These are phyloP conservation scores for Verticillium zaregamsianum DNA, from an alignment of 2,329 filamentous ascomycete genomes.

Conservation along the genomic window DNA sequence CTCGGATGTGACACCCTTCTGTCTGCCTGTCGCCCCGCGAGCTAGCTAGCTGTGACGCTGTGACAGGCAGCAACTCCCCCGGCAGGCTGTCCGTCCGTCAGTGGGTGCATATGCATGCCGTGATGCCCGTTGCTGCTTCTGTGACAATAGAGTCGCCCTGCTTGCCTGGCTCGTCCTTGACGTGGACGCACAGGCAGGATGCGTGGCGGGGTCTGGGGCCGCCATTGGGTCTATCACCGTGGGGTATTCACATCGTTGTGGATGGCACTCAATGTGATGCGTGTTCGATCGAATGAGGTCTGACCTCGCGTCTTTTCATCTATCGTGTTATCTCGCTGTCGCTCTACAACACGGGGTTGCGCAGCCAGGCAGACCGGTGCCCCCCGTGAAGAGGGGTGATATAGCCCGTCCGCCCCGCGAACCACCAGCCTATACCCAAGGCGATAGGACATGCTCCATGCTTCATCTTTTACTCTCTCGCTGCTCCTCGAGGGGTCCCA, in stretches of 20 bases:
- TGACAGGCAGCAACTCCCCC: neutral
- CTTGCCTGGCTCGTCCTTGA: neutral
- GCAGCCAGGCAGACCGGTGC: neutral
- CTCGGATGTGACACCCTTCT: neutral
- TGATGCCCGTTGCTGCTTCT: neutral
- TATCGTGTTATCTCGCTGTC: neutral
- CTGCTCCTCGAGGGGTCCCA: neutral
- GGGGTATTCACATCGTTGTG: neutral
- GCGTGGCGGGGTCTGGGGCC: neutral
- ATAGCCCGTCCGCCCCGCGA: neutral
- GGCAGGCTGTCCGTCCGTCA: neutral
- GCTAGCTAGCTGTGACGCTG: neutral
- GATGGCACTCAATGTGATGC: neutral
- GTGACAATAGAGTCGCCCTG: neutral
- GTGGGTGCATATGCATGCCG: neutral
- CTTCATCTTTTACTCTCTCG: neutral
- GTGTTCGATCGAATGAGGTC: neutral
- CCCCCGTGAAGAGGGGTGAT: neutral
- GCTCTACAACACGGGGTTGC: neutral
- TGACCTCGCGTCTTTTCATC: neutral
- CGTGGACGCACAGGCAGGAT: neutral
- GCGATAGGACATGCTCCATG: neutral
- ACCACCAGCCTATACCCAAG: neutral
- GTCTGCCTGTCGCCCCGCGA: neutral
- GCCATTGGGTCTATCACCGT: neutral